phyloP scores from a whole-genome alignment of 306 rosid species.

The Styphnolobium japonicum region DNA sequence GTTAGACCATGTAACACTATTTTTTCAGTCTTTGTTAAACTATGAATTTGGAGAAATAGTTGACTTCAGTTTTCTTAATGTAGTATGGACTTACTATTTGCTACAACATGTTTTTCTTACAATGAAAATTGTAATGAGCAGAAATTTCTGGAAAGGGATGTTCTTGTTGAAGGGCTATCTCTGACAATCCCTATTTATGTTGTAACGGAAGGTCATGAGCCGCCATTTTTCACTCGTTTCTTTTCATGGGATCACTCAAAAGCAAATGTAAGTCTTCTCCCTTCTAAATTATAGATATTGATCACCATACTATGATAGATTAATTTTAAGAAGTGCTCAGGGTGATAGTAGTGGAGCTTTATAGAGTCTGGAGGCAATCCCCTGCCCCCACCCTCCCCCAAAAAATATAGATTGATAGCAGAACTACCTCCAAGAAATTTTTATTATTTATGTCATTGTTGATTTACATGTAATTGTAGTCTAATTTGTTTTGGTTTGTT shows the following conservation, averaged over 20 bases:
- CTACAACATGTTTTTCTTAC: neutral
- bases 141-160: conserved; percentile 80
- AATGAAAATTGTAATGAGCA: conserved; percentile 37
- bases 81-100: neutral
- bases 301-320: neutral
- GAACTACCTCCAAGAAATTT: neutral
- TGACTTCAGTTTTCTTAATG: neutral
- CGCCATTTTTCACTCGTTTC: conserved; percentile 80
- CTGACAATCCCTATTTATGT: conserved; percentile 63
- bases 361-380: neutral
- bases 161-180: conserved; percentile 68
- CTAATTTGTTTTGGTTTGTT: neutral
- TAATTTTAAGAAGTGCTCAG: neutral
- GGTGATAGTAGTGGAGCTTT: neutral
- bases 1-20: no score
- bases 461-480: neutral
- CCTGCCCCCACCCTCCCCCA: neutral
- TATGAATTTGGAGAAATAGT: no score
- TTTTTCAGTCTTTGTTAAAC: no score
- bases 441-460: neutral
- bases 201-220: conserved; percentile 83
- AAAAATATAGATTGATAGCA: neutral
- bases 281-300: neutral
- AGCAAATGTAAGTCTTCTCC: conserved; percentile 60
- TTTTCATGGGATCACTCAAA: conserved; percentile 81